Evolutionary conservation across 2,329 filamentous ascomycete genomes (phyloP).

Genomic region (Aspergillus quadrilineatus): DNA sequence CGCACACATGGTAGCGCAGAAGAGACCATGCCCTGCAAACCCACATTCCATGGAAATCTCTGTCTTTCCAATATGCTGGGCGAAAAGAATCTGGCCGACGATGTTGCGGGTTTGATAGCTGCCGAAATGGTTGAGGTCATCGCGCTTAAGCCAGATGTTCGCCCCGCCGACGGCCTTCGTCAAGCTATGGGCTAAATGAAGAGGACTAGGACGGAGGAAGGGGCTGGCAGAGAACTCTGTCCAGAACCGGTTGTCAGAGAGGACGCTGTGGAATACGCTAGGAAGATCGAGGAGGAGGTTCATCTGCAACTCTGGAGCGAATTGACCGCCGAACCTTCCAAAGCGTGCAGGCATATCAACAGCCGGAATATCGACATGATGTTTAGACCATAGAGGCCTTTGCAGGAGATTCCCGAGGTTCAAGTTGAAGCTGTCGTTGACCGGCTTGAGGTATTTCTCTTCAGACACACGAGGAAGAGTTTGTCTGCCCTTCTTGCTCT

Average conservation of each 20-base stretch:
- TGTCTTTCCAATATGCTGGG: slow-evolving; percentile 82
- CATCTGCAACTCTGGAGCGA: slow-evolving; percentile 30
- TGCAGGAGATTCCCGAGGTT: neutral
- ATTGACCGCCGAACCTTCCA: slow-evolving; percentile 28
- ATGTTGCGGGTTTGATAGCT: slow-evolving; percentile 99
- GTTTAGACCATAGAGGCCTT: slow-evolving; percentile 16
- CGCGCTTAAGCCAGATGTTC: slow-evolving; percentile 94
- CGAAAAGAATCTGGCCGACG: slow-evolving; percentile 86
- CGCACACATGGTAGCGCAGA: slow-evolving; percentile 91
- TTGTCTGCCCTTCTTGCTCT: slow-evolving; percentile 3
- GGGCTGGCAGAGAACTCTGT: slow-evolving; percentile 25
- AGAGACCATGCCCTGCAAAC: slow-evolving; percentile 92
- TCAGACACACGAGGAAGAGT: neutral
- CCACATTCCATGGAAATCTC: slow-evolving; percentile 97
- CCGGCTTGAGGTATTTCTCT: slow-evolving; percentile 1
- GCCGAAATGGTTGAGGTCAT: slow-evolving; percentile 94
- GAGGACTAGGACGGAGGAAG: slow-evolving; percentile 68
- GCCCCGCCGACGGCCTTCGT: slow-evolving; percentile 85
- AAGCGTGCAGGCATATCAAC: slow-evolving; percentile 16
- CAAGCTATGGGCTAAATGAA: slow-evolving; percentile 81
- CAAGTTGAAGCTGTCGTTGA: slow-evolving; percentile 2
- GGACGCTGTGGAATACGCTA: slow-evolving; percentile 24
- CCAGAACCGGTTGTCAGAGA: slow-evolving; percentile 30
- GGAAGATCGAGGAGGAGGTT: slow-evolving; percentile 26
- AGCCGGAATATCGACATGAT: slow-evolving; percentile 2